Conservation (phyloP, 2,329 filamentous ascomycete genomes). For the Seiridium unicorne region DNA sequence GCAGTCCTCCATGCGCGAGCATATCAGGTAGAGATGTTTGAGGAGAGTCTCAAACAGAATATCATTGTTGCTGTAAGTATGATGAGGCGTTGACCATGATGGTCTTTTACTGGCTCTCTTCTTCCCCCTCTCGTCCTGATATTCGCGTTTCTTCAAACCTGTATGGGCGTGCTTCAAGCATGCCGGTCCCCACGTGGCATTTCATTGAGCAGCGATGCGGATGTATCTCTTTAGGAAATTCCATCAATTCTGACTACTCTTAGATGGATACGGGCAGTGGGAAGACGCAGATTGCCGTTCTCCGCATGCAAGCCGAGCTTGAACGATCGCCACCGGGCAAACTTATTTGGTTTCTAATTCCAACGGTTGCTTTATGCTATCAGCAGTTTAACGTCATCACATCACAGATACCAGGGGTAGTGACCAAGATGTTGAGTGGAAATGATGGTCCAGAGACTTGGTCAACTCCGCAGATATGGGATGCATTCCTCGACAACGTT, state of each 20-base stretch:
- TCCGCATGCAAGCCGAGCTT: conserved; percentile 66
- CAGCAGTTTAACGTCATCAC: conserved; percentile 65
- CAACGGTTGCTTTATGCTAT: conserved; percentile 64
- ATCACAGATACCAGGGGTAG: conserved; percentile 57
- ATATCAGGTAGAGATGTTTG: conserved; percentile 77
- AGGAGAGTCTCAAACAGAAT: conserved; percentile 66
- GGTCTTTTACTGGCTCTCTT: too few relatives aligned
- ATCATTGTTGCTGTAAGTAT: conserved; percentile 65
- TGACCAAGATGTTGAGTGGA: conserved; percentile 64
- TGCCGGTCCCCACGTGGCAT: too few relatives aligned
- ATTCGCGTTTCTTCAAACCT: too few relatives aligned
- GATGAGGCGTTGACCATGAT: too few relatives aligned
- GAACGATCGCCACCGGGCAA: conserved; percentile 51
- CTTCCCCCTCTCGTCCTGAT: too few relatives aligned
- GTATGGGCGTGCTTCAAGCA: too few relatives aligned
- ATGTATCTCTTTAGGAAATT: neutral
- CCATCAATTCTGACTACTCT: neutral
- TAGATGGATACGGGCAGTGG: conserved; percentile 79
- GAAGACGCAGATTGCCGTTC: conserved; percentile 74
- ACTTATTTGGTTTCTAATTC: conserved; percentile 72
- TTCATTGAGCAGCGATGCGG: too few relatives aligned
- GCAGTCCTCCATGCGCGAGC: conserved; percentile 44
- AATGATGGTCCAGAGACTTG: conserved; percentile 71
- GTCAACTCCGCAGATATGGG: conserved; percentile 67
- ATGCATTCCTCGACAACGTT: conserved; percentile 60